Evolutionary conservation across 202 grass and related monocot species (phyloP).

Genomic region (Sporobolus alterniflorus): DNA sequence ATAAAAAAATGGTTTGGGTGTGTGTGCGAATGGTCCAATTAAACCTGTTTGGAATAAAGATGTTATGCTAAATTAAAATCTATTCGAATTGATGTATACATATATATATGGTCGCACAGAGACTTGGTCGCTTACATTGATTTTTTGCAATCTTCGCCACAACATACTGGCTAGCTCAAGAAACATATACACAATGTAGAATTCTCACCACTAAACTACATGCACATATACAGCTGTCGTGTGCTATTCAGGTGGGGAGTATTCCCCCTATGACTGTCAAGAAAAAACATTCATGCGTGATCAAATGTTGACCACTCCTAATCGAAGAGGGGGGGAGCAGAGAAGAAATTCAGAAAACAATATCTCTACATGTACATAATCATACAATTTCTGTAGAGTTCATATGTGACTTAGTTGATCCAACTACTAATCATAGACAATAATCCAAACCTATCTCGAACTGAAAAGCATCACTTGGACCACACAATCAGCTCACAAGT

Average conservation of each 20-base stretch:
- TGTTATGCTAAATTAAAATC: too few species aligned
- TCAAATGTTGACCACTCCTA: not conserved
- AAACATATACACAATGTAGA: not conserved
- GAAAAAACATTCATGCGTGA: not conserved
- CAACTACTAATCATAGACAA: not conserved
- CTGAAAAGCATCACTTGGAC: not conserved
- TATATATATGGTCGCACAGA: too few species aligned
- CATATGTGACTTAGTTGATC: not conserved
- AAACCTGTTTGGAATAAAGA: too few species aligned
- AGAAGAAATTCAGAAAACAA: not conserved
- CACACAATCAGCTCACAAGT: not conserved
- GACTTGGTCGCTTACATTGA: not conserved
- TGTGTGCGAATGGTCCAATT: too few species aligned
- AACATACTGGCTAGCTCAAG: not conserved
- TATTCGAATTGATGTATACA: too few species aligned
- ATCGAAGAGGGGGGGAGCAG: too few species aligned
- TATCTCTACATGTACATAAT: not conserved
- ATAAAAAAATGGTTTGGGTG: too few species aligned
- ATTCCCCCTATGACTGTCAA: too few species aligned
- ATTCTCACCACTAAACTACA: too few species aligned
- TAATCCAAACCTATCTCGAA: not conserved
- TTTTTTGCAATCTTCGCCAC: not conserved
- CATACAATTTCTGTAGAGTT: not conserved
- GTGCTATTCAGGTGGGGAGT: too few species aligned
- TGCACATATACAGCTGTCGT: too few species aligned